Percentiles rank a stretch among this genome's conserved stretches.
Evolutionary conservation across 139 green algal genomes (phyloP).

Genomic region (Closterium sp.): DNA sequence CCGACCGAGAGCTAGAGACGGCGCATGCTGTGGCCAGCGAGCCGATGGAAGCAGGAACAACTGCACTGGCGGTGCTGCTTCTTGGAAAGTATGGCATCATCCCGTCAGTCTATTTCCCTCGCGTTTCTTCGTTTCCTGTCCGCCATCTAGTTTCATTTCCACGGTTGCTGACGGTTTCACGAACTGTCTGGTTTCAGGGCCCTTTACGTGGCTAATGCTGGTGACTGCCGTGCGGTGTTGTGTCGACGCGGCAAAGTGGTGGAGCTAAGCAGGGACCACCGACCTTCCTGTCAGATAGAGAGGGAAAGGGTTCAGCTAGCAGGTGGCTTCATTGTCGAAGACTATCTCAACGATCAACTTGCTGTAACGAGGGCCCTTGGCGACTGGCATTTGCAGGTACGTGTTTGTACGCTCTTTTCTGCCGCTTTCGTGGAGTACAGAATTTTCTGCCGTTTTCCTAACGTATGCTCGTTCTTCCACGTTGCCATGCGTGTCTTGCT

Average conservation of each 20-base stretch:
- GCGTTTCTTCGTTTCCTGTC: not conserved
- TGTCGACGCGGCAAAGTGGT: slow-evolving; percentile 46
- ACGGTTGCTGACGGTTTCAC: not conserved
- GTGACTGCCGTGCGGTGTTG: slow-evolving; percentile 60
- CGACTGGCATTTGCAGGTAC: slow-evolving; percentile 58
- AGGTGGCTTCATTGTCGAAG: slow-evolving; percentile 54
- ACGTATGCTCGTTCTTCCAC: not conserved
- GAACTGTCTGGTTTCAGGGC: slow-evolving; percentile 11
- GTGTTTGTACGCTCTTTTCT: slow-evolving; percentile 19
- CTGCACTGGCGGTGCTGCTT: slow-evolving; percentile 51
- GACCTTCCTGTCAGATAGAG: slow-evolving; percentile 45
- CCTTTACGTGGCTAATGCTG: slow-evolving; percentile 55
- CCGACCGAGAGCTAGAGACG: slow-evolving; percentile 14
- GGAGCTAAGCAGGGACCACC: slow-evolving; percentile 58
- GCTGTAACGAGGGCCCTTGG: slow-evolving; percentile 55
- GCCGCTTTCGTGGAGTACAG: too few relatives aligned
- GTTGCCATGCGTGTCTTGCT: not conserved
- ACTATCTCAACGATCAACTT: slow-evolving; percentile 60
- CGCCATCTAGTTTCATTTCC: not conserved
- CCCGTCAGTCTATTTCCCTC: not conserved
- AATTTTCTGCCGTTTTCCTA: too few relatives aligned
- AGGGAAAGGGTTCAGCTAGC: slow-evolving; percentile 47
- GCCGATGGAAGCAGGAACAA: slow-evolving; percentile 49
- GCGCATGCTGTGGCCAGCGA: not conserved
- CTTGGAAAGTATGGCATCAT: slow-evolving; percentile 39